Base-by-base conservation (phyloP, 169 alveolate genomes). In the Ophryocystis elektroscirrha region DNA sequence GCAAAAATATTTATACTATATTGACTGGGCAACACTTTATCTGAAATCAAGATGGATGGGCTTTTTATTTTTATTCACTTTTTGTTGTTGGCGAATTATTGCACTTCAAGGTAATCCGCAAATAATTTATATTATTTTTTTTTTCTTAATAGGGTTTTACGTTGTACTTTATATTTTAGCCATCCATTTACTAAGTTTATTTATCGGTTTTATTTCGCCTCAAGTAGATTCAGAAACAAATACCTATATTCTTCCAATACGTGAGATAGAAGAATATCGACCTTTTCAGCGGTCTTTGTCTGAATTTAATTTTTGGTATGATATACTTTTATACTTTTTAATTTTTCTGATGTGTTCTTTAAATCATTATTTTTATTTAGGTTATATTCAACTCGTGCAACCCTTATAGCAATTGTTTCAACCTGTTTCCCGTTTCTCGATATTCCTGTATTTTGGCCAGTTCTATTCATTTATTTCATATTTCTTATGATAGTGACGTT, bases 361-460 rank as follows among this genome's bases (percentile, higher is more conserved):
- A 12, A 32, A n/a, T 38, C 20, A 22, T 38, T 38, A 19, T 25
- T 9, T 5, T 5, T 38, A 25, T 52, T 49, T 5, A 28, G 28
- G 48, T 30, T n/a, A 30, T 29, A 28, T 41, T 41, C 38, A 27
- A 36, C 49, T 55, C 58, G 25, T 37, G 29, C 18, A 6, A 25
- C 0, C 28, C 55, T n/a, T 32, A 47, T n/a, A n/a, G n/a, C n/a
- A 23, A 28, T 57, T 39, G 12, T 50, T 26, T 41, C 39, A 27
- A 56, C 66, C 3, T 53, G 48, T 39, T 43, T 42, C 45, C 56
- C 68, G 30, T 37, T 68, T 41, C 65, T 73, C 55, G 80, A 76
- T 48, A 25, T 76, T 42, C 84, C 85, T 2, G 86, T 78, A 16
- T 78, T 73, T 63, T 78, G 88, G 88, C 88, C 88, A 18, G 63